Evolutionary conservation across 2,329 filamentous ascomycete genomes (phyloP).

Genomic region (Pseudopyrenochaeta lycopersici): DNA sequence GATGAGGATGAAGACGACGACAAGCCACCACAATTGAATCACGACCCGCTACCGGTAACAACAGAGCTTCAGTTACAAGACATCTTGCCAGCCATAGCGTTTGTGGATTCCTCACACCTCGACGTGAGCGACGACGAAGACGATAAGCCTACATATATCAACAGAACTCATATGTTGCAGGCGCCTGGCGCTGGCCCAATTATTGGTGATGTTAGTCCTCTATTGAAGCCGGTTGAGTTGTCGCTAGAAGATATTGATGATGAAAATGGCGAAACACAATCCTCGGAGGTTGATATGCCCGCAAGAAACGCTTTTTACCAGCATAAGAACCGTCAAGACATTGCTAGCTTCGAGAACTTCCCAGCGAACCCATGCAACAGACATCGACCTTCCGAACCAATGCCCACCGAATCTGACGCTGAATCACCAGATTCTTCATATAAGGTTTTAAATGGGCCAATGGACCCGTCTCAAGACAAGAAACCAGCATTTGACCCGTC

Average conservation of each 20-base stretch:
- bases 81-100: slow-evolving; percentile 8
- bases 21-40: slow-evolving; percentile 31
- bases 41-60: slow-evolving; percentile 22
- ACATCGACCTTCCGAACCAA: background rate
- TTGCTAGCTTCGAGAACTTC: background rate
- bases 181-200: slow-evolving; percentile 7
- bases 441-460: background rate
- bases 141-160: slow-evolving; percentile 8
- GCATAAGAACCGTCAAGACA: background rate
- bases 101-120: slow-evolving; percentile 12
- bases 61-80: background rate
- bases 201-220: slow-evolving; percentile 34
- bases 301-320: background rate
- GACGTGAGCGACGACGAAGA: slow-evolving; percentile 25
- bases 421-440: background rate
- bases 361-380: background rate
- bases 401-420: background rate
- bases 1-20: slow-evolving; percentile 22
- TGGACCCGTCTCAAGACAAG: background rate
- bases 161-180: slow-evolving; percentile 5
- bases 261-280: slow-evolving; percentile 3
- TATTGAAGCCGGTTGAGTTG: slow-evolving; percentile 23
- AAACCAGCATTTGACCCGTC: background rate
- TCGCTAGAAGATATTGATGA: slow-evolving; percentile 12
- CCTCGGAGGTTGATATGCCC: background rate